Conservation (phyloP, 2,329 filamentous ascomycete species). For the Ascochyta fabae region DNA sequence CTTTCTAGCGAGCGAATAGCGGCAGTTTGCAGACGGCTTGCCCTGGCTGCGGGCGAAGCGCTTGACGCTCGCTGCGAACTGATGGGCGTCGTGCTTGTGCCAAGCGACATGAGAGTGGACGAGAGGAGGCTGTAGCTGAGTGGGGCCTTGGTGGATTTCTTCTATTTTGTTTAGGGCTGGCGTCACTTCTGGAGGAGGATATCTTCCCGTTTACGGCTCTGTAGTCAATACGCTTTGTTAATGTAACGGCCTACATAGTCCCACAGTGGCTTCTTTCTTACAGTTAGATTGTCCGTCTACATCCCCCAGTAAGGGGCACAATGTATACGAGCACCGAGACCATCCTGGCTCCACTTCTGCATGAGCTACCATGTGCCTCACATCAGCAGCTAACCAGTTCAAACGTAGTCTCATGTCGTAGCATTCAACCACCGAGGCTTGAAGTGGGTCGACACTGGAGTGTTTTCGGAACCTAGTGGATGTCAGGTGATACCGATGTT, state of each 20-base stretch:
- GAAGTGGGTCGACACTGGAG: background rate
- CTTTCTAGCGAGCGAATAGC: conserved; percentile 41
- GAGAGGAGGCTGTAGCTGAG: background rate
- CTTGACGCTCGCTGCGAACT: background rate
- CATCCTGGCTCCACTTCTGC: conserved; percentile 6
- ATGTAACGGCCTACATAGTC: conserved; percentile 32
- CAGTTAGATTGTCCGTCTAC: background rate
- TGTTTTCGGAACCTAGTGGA: background rate
- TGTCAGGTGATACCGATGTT: conserved; percentile 3
- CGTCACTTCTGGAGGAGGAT: background rate
- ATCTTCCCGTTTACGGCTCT: background rate
- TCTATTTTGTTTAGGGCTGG: conserved; percentile 1
- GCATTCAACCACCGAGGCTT: background rate
- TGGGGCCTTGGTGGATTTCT: background rate
- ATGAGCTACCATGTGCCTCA: conserved; percentile 13
- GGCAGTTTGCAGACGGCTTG: conserved; percentile 8
- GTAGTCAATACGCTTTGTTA: conserved; percentile 17
- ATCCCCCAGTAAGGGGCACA: background rate
- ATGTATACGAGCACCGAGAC: conserved; percentile 18
- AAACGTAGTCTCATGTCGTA: conserved; percentile 4
- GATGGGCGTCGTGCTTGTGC: conserved; percentile 1
- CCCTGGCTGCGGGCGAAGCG: background rate
- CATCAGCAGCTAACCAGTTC: conserved; percentile 10
- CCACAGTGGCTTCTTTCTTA: background rate
- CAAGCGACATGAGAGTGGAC: background rate